These are phyloP conservation scores for Clavispora vitiphila DNA, from an alignment of 805 yeast species.

Conservation along the genomic window DNA sequence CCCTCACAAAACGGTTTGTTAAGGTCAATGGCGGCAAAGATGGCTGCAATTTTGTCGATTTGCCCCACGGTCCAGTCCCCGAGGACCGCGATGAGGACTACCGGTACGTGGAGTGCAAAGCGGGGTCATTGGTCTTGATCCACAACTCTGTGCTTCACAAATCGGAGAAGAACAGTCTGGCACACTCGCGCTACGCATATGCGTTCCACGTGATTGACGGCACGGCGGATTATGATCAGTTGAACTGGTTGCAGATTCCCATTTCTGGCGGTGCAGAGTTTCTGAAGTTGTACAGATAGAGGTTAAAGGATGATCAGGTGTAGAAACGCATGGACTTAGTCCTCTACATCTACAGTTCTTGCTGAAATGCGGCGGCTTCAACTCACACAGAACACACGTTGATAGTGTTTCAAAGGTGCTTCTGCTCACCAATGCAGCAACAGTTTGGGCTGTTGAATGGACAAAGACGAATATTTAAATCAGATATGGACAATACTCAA, in stretches of 20 bases:
- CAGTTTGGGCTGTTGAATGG: too few relatives aligned
- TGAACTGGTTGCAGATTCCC: constrained; percentile 79
- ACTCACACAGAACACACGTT: too few relatives aligned
- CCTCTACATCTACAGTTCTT: too few relatives aligned
- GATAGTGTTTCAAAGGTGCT: too few relatives aligned
- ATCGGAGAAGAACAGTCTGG: constrained; percentile 55
- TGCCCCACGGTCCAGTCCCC: constrained; percentile 19
- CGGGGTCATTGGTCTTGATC: constrained; percentile 67
- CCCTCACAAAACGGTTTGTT: constrained; percentile 60
- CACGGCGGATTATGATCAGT: constrained; percentile 49
- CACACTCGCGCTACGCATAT: constrained; percentile 63
- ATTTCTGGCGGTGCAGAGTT: constrained; percentile 61
- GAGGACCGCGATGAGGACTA: constrained; percentile 39
- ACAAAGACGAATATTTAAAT: too few relatives aligned
- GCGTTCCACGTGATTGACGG: constrained; percentile 81
- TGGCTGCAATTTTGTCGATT: constrained; percentile 54
- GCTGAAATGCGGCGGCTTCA: too few relatives aligned
- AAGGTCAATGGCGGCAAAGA: constrained; percentile 41
- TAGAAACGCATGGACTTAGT: too few relatives aligned
- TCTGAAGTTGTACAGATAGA: constrained; percentile 47
- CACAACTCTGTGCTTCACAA: constrained; percentile 70
- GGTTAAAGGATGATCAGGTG: constrained; percentile 5
- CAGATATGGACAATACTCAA: too few relatives aligned
- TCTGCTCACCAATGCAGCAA: too few relatives aligned
- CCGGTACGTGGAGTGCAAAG: constrained; percentile 54